Evolutionary conservation across 306 rosid species (phyloP), one percentile per base, ranked within the genome.

Genomic region (Vicia villosa): DNA sequence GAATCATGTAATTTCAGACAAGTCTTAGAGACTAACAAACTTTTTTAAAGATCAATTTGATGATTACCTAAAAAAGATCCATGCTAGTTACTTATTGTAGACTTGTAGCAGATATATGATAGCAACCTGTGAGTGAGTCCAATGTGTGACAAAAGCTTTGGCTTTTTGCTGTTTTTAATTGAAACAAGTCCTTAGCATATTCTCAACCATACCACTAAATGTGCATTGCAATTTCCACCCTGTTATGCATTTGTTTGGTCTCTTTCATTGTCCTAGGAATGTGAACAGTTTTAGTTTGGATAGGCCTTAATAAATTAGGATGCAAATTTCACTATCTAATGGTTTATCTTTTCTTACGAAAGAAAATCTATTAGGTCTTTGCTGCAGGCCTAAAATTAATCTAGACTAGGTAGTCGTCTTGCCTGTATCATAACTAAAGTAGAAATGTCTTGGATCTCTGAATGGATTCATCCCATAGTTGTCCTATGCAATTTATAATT

Each of bases 101-200:
- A 55, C 49, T 54, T 62, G 75, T 43, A 26, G 41, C 32, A 36
- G 67, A 77, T 69, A 61, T 40, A 40, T 40, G 80, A 76, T 52
- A 76, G 75, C 59, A 42, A 69, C 66, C 51, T 51, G 50, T 69
- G 56, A 60, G 47, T 28, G 70, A 61, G 71, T 40, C 69, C 69
- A 50, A 69, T 69, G 49, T 15, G 15, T 46, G 52, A 36, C 66
- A n/a, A 69, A 62, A 52, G 51, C 71, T 52, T 77, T 54, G 60
- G 60, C 72, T 62, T 77, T 76, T 76, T 62, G 38, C 66, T 62
- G 66, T 69, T 77, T 52, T 42, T 40, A 49, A 76, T 62, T 61
- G 22, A 76, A 51, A 50, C 59, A 77, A 51, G 10, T 42, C 52
- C 26, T 10, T 26, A 13, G 62, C 62, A 56, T 52, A 10, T 12